Percentiles rank a stretch among this genome's conserved stretches.
Conservation (phyloP, 495 filamentous ascomycete species). For the Aspergillus avenaceus region DNA sequence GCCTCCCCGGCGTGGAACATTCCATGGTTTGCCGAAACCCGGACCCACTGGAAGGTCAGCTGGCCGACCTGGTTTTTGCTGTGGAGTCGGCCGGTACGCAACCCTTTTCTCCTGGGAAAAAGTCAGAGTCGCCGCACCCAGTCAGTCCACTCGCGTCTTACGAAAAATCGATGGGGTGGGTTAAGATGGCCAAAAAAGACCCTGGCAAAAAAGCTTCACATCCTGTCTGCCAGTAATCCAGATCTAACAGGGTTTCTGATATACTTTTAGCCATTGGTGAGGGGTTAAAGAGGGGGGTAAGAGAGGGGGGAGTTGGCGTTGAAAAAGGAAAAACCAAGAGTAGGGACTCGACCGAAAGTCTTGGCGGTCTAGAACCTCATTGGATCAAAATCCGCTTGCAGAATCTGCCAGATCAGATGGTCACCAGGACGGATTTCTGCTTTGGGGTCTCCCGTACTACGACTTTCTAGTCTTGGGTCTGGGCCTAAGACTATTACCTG, state of each 20-base stretch:
- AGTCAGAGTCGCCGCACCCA: not conserved
- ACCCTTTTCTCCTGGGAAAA: not conserved
- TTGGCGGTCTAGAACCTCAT: constrained; percentile 15
- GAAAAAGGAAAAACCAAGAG: not conserved
- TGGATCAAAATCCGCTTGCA: constrained; percentile 21
- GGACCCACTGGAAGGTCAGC: constrained; percentile 19
- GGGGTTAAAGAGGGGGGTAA: not conserved
- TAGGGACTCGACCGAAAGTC: not conserved
- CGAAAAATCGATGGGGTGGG: not conserved
- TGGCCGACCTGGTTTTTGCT: constrained; percentile 13
- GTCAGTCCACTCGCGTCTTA: too few relatives aligned
- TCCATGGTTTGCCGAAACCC: constrained; percentile 19
- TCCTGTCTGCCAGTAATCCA: not conserved
- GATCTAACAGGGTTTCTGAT: not conserved
- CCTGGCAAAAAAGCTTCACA: not conserved
- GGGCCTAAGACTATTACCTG: not conserved
- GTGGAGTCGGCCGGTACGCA: constrained; percentile 8
- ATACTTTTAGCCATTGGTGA: not conserved
- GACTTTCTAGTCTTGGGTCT: not conserved
- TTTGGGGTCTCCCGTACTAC: constrained; percentile 16
- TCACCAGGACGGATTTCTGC: constrained; percentile 17
- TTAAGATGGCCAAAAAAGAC: not conserved
- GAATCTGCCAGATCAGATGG: constrained; percentile 23
- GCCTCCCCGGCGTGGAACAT: constrained; percentile 16
- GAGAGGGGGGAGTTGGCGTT: not conserved